These are phyloP conservation scores for Lachancea mirantina DNA, from an alignment of 805 yeast species.

Conservation along the genomic window DNA sequence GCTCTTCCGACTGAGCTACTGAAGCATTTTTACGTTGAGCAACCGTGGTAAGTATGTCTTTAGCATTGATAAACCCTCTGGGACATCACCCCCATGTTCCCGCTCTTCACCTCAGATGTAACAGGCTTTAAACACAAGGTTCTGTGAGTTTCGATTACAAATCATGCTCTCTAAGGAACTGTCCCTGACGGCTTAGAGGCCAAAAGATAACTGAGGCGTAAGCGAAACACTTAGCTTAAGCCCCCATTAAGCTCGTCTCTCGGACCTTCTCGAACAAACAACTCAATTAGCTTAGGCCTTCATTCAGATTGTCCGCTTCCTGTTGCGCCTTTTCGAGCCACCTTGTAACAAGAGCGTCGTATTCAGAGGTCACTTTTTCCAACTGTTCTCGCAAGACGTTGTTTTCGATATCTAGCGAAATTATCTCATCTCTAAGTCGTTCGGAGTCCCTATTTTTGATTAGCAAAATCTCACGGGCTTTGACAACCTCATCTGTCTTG, in stretches of 20 bases:
- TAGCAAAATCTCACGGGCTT: constrained; percentile 25
- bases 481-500: constrained; percentile 21
- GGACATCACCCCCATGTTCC: no score
- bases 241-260: no score
- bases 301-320: constrained; percentile 58
- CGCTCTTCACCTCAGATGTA: background rate
- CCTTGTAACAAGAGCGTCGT: constrained; percentile 44
- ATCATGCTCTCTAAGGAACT: no score
- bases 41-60: no score
- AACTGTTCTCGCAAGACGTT: constrained; percentile 32
- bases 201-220: no score
- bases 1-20: constrained; percentile 24
- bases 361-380: constrained; percentile 38
- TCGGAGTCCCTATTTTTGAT: constrained; percentile 52
- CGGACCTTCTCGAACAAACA: no score
- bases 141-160: no score
- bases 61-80: no score
- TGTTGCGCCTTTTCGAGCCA: constrained; percentile 51
- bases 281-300: constrained; percentile 24
- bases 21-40: constrained; percentile 12
- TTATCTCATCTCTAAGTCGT: constrained; percentile 57
- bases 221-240: no score
- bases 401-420: constrained; percentile 52
- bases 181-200: no score
- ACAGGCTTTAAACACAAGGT: background rate